Evolutionary conservation across 805 yeast genomes (phyloP).

Genomic region (Wickerhamomyces mucosus): DNA sequence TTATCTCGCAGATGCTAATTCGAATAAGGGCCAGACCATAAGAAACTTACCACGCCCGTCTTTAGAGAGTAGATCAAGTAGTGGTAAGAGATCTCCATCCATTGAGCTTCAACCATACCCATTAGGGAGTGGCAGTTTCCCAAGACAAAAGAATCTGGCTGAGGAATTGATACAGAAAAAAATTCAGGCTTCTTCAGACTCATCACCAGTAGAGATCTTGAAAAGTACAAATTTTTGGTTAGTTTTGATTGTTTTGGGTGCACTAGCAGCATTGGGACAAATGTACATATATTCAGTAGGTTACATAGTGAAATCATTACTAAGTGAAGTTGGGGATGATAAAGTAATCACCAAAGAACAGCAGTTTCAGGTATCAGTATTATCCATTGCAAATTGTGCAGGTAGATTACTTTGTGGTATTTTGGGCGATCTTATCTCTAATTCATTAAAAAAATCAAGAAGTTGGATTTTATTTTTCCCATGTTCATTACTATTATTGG

Average conservation of each 20-base stretch:
- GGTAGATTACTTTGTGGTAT: slow-evolving; percentile 62
- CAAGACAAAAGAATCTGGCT: neutral
- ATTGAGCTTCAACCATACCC: slow-evolving; percentile 10
- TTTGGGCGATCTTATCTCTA: slow-evolving; percentile 49
- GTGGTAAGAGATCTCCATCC: slow-evolving; percentile 6
- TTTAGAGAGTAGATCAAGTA: neutral
- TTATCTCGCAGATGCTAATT: slow-evolving; percentile 13
- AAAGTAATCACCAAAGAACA: slow-evolving; percentile 41
- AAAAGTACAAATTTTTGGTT: slow-evolving; percentile 35
- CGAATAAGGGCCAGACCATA: slow-evolving; percentile 3
- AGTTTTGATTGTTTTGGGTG: slow-evolving; percentile 39
- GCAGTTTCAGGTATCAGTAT: slow-evolving; percentile 62
- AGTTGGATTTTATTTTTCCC: slow-evolving; percentile 49
- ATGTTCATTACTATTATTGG: slow-evolving; percentile 31
- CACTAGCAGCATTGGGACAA: slow-evolving; percentile 60
- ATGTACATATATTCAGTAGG: slow-evolving; percentile 72
- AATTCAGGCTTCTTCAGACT: slow-evolving; percentile 1
- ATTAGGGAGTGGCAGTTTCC: slow-evolving; percentile 1
- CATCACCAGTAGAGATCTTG: slow-evolving; percentile 14
- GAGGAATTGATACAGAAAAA: slow-evolving; percentile 5
- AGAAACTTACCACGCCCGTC: neutral
- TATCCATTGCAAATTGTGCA: slow-evolving; percentile 56
- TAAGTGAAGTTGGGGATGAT: slow-evolving; percentile 14
- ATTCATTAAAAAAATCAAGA: slow-evolving; percentile 35
- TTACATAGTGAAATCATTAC: slow-evolving; percentile 48